Conservation (phyloP, 2,329 filamentous ascomycete genomes). For the Aureobasidium sp. region DNA sequence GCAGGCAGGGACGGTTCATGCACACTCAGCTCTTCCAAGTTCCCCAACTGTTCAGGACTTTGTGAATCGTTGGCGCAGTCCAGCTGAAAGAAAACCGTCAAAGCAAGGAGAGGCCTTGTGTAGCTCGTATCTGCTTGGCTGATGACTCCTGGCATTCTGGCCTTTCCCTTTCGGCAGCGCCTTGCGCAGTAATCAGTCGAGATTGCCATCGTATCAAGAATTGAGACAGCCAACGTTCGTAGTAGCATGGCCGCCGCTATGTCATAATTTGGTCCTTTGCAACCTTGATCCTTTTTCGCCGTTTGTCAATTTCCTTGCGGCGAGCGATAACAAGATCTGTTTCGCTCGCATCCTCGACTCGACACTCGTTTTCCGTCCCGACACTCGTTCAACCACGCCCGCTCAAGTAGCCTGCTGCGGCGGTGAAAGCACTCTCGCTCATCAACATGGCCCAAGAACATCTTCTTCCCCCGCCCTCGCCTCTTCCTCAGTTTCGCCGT, state of each 20-base stretch:
- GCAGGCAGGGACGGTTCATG: not conserved
- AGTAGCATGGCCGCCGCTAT: not conserved
- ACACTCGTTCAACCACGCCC: slow-evolving; percentile 7
- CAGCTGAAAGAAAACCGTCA: not conserved
- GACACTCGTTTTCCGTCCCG: not conserved
- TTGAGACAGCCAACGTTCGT: not conserved
- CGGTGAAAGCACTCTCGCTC: not conserved
- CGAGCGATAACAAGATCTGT: not conserved
- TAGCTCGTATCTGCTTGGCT: slow-evolving; percentile 3
- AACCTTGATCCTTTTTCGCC: slow-evolving; percentile 3
- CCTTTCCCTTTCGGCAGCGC: not conserved
- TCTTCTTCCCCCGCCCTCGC: slow-evolving; percentile 7
- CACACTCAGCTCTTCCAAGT: not conserved
- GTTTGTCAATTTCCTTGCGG: not conserved
- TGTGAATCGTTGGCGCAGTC: not conserved
- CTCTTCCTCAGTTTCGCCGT: not conserved
- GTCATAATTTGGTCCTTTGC: not conserved
- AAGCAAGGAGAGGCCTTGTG: not conserved
- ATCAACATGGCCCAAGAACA: slow-evolving; percentile 4
- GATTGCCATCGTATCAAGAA: slow-evolving; percentile 6
- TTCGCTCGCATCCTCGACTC: not conserved
- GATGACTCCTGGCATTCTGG: not conserved
- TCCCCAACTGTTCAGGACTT: not conserved
- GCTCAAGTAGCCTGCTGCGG: slow-evolving; percentile 5
- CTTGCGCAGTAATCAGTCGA: not conserved